Evolutionary conservation across 257 asterid genomes (phyloP).

Genomic region (Jasminum sambac): DNA sequence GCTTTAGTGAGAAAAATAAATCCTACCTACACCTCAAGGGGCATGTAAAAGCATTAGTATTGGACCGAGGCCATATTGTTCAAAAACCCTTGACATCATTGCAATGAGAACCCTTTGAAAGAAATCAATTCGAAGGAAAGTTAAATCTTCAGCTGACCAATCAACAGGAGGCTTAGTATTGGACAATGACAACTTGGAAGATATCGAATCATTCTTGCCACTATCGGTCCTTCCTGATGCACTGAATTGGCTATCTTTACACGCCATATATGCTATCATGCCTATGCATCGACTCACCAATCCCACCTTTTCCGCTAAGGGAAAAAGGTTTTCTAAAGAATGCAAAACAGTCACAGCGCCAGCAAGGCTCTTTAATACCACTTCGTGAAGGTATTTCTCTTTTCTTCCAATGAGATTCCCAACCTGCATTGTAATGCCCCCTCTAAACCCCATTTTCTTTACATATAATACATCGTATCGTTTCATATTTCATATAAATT

Average conservation of each 20-base stretch:
- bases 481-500: no score
- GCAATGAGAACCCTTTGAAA: constrained; percentile 78
- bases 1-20: no score
- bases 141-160: constrained; percentile 91
- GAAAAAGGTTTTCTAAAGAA: constrained; percentile 59
- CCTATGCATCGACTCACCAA: constrained; percentile 74
- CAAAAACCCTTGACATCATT: constrained; percentile 74
- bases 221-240: constrained; percentile 27
- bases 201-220: constrained; percentile 31
- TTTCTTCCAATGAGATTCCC: constrained; percentile 64
- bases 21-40: no score
- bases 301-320: constrained; percentile 69
- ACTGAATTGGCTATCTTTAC: constrained; percentile 62
- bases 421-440: no score
- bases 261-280: constrained; percentile 60
- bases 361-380: constrained; percentile 65
- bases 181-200: constrained; percentile 17
- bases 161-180: constrained; percentile 53
- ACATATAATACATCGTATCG: no score
- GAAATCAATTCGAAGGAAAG: constrained; percentile 65
- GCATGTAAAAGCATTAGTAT: constrained; percentile 46
- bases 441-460: no score
- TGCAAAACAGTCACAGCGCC: constrained; percentile 73
- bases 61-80: constrained; percentile 75
- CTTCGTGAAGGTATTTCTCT: constrained; percentile 69